These are phyloP conservation scores for Elsinoe fawcettii DNA, from an alignment of 2,329 filamentous ascomycete species.

Conservation along the genomic window DNA sequence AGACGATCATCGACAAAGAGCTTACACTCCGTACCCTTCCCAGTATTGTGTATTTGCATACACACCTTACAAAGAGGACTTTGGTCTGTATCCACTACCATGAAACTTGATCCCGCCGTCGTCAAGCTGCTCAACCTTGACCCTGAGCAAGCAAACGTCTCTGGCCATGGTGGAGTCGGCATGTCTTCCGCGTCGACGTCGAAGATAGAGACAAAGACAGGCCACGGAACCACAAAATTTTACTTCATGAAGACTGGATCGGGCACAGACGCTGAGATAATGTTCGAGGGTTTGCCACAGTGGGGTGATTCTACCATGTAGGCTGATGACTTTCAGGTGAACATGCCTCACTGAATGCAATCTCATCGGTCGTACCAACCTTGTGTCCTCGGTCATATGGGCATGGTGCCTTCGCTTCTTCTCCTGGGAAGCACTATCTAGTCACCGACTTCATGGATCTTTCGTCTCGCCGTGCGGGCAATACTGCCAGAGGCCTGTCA, in stretches of 20 bases:
- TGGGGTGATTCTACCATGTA: slow-evolving; percentile 19
- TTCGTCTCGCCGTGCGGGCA: slow-evolving; percentile 28
- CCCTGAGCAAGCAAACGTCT: slow-evolving; percentile 46
- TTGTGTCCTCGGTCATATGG: slow-evolving; percentile 71
- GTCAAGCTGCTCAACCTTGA: slow-evolving; percentile 54
- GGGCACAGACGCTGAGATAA: slow-evolving; percentile 52
- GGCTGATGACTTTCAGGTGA: slow-evolving; percentile 50
- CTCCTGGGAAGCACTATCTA: slow-evolving; percentile 45
- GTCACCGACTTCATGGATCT: slow-evolving; percentile 77
- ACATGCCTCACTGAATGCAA: slow-evolving; percentile 73
- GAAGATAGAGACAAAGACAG: slow-evolving; percentile 44
- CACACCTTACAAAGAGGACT: not conserved
- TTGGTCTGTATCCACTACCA: slow-evolving; percentile 20
- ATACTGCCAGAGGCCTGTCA: slow-evolving; percentile 38
- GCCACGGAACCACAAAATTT: slow-evolving; percentile 43
- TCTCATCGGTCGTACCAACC: slow-evolving; percentile 61
- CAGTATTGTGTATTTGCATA: too few species aligned
- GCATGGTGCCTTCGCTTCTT: slow-evolving; percentile 52
- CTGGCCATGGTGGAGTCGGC: slow-evolving; percentile 57
- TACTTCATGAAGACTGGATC: slow-evolving; percentile 68
- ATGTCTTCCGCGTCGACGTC: slow-evolving; percentile 58
- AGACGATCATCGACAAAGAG: not conserved
- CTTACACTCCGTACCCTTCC: too few species aligned
- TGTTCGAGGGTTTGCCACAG: slow-evolving; percentile 51
- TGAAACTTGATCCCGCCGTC: slow-evolving; percentile 57